Evolutionary conservation across 2,329 filamentous ascomycete genomes (phyloP).

Genomic region (Penicillium sp.): DNA sequence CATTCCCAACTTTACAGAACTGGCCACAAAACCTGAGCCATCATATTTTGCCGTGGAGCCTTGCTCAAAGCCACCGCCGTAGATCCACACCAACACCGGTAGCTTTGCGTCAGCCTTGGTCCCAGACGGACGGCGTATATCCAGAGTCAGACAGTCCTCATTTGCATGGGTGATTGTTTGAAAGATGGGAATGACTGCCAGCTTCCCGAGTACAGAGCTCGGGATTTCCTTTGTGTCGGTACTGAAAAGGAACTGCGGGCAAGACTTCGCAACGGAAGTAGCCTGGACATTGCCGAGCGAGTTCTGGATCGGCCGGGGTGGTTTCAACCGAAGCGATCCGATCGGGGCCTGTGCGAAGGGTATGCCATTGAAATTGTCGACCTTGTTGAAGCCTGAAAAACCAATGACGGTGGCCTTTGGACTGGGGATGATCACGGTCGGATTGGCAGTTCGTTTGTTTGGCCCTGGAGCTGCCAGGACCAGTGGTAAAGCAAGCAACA

Average conservation of each 20-base stretch:
- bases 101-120: constrained; percentile 55
- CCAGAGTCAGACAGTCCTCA: constrained; percentile 64
- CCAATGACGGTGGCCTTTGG: constrained; percentile 51
- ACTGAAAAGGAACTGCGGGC: constrained; percentile 67
- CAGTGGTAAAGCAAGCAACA: constrained; percentile 11
- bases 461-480: constrained; percentile 18
- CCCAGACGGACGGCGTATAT: constrained; percentile 57
- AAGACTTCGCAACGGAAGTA: constrained; percentile 57
- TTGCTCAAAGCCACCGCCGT: constrained; percentile 54
- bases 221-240: constrained; percentile 44
- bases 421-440: constrained; percentile 54
- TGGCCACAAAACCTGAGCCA: constrained; percentile 31
- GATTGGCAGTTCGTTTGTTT: constrained; percentile 46
- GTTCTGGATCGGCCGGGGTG: constrained; percentile 59
- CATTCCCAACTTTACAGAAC: constrained; percentile 50
- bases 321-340: constrained; percentile 63
- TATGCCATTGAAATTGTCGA: constrained; percentile 71
- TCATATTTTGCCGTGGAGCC: constrained; percentile 48
- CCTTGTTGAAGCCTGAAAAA: constrained; percentile 33
- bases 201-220: constrained; percentile 46
- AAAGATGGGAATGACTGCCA: constrained; percentile 57
- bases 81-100: constrained; percentile 69
- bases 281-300: constrained; percentile 60
- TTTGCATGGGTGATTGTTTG: constrained; percentile 52
- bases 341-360: constrained; percentile 69